phyloP scores from a whole-genome alignment of 176 grass and related monocot species.

The Lolium perenne region DNA sequence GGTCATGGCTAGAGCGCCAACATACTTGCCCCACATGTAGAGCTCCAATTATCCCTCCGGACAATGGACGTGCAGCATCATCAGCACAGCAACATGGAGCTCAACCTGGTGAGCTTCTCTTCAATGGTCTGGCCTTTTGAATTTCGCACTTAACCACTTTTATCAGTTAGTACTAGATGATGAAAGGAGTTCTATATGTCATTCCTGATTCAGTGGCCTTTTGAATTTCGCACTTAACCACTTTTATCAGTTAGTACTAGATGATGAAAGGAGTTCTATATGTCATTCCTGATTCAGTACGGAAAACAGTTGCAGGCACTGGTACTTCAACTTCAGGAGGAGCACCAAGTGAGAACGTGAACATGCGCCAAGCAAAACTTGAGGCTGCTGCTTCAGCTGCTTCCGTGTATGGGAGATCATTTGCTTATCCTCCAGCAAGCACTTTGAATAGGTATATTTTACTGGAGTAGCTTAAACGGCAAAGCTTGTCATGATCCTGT shows the following conservation, averaged over 20 bases:
- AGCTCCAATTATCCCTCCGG: conserved; percentile 82
- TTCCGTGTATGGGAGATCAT: conserved; percentile 75
- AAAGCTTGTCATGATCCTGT: conserved; percentile 15
- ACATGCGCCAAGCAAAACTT: conserved; percentile 60
- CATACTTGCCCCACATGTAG: conserved; percentile 97
- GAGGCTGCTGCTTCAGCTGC: conserved; percentile 77
- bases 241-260: conserved; percentile 6
- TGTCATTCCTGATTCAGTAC: conserved; percentile 18
- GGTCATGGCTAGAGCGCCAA: conserved; percentile 94
- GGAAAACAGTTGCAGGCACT: conserved; percentile 45
- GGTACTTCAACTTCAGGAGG: conserved; percentile 45
- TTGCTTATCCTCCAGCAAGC: conserved; percentile 65
- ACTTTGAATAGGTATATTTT: conserved; percentile 43
- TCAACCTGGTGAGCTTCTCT: conserved; percentile 68
- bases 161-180: conserved; percentile 19
- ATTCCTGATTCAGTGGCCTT: conserved; percentile 28
- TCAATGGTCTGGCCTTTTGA: conserved; percentile 2
- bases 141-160: background rate
- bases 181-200: conserved; percentile 10
- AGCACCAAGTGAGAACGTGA: conserved; percentile 50
- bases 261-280: conserved; percentile 18
- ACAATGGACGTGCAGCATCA: conserved; percentile 49
- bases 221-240: background rate
- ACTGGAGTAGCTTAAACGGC: conserved; percentile 3
- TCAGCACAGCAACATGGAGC: conserved; percentile 53